Percentiles rank a stretch among this genome's conserved stretches.
Evolutionary conservation across 208 protist species (phyloP).

Genomic region (Trypanosoma boissoni): DNA sequence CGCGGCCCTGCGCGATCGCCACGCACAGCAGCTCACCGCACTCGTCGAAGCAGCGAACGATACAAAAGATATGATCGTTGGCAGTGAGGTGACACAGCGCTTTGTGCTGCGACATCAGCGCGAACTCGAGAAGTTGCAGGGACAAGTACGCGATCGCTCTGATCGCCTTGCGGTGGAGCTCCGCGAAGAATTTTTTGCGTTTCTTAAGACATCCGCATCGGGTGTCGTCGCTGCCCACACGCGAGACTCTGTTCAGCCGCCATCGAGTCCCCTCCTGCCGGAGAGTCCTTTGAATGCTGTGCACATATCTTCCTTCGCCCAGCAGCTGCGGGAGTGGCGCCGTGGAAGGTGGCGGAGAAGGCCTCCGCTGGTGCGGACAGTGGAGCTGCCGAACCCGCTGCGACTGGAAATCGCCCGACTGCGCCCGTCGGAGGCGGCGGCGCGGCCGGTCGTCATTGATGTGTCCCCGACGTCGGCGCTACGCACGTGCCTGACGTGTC

Average conservation of each 20-base stretch:
- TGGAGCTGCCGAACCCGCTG: constrained; percentile 47
- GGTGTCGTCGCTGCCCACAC: constrained; percentile 41
- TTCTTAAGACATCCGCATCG: constrained; percentile 52
- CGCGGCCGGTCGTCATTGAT: constrained; percentile 64
- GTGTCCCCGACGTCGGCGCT: constrained; percentile 49
- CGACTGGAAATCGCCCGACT: constrained; percentile 5
- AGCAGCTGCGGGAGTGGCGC: no score
- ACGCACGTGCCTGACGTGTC: constrained; percentile 34
- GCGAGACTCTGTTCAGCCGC: constrained; percentile 5
- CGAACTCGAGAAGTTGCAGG: constrained; percentile 48
- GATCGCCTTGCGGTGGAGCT: constrained; percentile 35
- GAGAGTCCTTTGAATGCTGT: constrained; percentile 13
- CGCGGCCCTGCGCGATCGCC: constrained; percentile 35
- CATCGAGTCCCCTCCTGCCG: not conserved
- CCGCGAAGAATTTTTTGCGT: constrained; percentile 35
- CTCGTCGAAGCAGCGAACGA: constrained; percentile 57
- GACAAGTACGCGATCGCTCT: constrained; percentile 21
- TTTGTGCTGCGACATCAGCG: constrained; percentile 62
- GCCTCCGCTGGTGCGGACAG: constrained; percentile 56
- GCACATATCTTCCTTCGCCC: no score
- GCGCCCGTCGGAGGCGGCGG: constrained; percentile 23
- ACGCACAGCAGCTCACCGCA: constrained; percentile 51
- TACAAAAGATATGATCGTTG: constrained; percentile 58
- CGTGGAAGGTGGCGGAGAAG: no score
- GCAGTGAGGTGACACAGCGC: constrained; percentile 47